phyloP scores from a whole-genome alignment of 1,139 yeast species.

The Kluyveromyces sp. region DNA sequence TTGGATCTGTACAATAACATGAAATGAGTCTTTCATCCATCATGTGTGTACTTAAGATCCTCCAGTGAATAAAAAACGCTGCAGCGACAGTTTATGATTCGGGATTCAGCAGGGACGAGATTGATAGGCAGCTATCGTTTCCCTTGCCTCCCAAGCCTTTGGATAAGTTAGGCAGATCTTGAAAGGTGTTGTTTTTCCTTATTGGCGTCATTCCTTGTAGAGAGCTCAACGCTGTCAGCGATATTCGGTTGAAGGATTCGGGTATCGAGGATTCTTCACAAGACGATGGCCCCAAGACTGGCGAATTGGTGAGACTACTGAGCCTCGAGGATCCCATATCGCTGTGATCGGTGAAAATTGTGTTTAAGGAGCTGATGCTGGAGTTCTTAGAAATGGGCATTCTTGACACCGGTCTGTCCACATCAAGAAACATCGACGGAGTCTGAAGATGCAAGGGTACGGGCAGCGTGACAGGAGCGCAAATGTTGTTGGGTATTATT shows the following conservation, averaged over 20 bases:
- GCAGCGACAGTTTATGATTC: neutral
- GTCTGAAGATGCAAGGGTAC: slow-evolving; percentile 3
- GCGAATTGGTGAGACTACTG: slow-evolving; percentile 6
- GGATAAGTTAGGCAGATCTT: neutral
- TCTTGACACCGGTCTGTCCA: neutral
- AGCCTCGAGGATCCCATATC: neutral
- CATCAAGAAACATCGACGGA: slow-evolving; percentile 1
- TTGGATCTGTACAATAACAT: neutral
- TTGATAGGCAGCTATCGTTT: neutral
- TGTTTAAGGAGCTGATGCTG: slow-evolving; percentile 3
- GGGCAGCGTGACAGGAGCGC: neutral
- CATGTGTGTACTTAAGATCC: neutral
- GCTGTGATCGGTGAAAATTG: slow-evolving; percentile 4
- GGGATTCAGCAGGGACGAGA: slow-evolving; percentile 2
- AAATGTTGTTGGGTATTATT: neutral
- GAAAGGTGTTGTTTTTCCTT: neutral
- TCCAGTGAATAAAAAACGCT: no score
- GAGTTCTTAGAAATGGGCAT: slow-evolving; percentile 3
- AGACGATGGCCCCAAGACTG: slow-evolving; percentile 3
- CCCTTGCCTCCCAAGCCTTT: neutral
- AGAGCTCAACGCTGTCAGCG: slow-evolving; percentile 15
- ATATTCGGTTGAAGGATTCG: slow-evolving; percentile 11
- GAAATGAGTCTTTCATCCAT: neutral
- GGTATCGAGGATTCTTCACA: neutral
- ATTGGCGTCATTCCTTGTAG: slow-evolving; percentile 16